Base-by-base conservation (phyloP, 306 rosid species). In the Fragaria iinumae region DNA sequence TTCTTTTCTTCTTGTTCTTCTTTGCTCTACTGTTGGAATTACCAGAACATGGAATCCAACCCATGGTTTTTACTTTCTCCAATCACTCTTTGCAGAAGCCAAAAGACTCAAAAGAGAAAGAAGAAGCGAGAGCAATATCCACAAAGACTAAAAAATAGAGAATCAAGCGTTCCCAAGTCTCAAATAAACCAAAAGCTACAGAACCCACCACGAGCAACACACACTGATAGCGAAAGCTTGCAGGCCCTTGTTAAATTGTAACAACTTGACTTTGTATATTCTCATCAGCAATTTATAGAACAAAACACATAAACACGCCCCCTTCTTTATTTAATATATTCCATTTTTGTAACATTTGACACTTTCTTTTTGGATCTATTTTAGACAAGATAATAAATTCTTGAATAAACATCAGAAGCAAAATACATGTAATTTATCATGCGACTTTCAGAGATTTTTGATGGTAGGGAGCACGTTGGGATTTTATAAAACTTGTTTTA, bases 41-140 rank as follows among this genome's bases (percentile, higher is more conserved):
- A 81, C 98, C 96, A 69, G 90, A 89, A 84, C 98, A 92, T 10
- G 92, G 97, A 84, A 92, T 88, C 93, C 97, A 95, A 83, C 93
- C 86, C 97, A 95, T 95, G 68, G 44, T 84, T 80, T 59, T 12
- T 14, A 44, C 41, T 27, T 11, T 23, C 44, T 43, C 69, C 67
- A 11, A 38, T 71, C 56, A 23, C 17, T 77, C 52, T 36, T 36
- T 41, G 4, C 70, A 39, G 69, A 52, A 73, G 67, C 53, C 67
- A 39, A 74, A 74, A 52, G 70, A 45, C 47, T 73, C 45, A 4
- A 13, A 47, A 23, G 49, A 25, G 11, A 48, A 13, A 70, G 16
- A 27, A 77, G 47, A 76, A 67, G 17, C 68, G 59, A 6, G 64
- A 60, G 76, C 20, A 74, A 43, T 52, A 17, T 67, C 79, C 60